phyloP scores from a whole-genome alignment of 106 monocot genomes.

The Dactylorhiza incarnata region DNA sequence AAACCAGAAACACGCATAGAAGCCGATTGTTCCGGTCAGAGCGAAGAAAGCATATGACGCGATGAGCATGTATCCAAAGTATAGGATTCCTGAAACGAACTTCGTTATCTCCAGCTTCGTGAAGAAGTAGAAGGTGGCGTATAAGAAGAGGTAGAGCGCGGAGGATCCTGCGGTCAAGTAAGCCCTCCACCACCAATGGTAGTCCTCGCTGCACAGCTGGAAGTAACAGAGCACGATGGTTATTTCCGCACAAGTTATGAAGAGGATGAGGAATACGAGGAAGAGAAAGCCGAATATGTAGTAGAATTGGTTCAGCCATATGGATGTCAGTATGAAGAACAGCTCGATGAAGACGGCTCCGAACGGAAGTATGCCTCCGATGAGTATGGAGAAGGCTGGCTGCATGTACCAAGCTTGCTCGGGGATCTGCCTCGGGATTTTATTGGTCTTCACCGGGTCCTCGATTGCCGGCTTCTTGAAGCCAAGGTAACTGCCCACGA shows the following conservation, averaged over 20 bases:
- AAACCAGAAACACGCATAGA: slow-evolving; percentile 34
- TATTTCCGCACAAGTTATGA: slow-evolving; percentile 64
- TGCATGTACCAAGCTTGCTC: slow-evolving; percentile 79
- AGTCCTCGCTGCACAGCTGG: slow-evolving; percentile 67
- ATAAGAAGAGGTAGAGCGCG: slow-evolving; percentile 55
- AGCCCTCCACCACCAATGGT: slow-evolving; percentile 72
- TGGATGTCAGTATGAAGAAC: slow-evolving; percentile 66
- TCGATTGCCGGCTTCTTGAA: slow-evolving; percentile 59
- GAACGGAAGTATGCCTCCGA: slow-evolving; percentile 62
- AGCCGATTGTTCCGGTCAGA: slow-evolving; percentile 26
- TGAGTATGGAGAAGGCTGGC: slow-evolving; percentile 57
- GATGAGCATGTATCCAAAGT: slow-evolving; percentile 69
- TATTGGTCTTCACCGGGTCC: slow-evolving; percentile 64
- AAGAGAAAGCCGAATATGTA: slow-evolving; percentile 79
- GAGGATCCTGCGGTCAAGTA: slow-evolving; percentile 64
- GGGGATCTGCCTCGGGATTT: slow-evolving; percentile 64
- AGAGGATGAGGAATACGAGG: slow-evolving; percentile 57
- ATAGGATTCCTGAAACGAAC: slow-evolving; percentile 49
- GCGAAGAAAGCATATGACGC: slow-evolving; percentile 43
- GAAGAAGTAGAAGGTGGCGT: slow-evolving; percentile 65
- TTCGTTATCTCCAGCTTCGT: slow-evolving; percentile 69
- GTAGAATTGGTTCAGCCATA: slow-evolving; percentile 74
- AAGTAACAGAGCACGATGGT: slow-evolving; percentile 75
- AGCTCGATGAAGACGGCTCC: slow-evolving; percentile 68
- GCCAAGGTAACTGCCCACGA: slow-evolving; percentile 57